Evolutionary conservation across 2,329 filamentous ascomycete species (phyloP), one percentile per base, ranked within the genome.

Genomic region (Fusarium verticillioides): DNA sequence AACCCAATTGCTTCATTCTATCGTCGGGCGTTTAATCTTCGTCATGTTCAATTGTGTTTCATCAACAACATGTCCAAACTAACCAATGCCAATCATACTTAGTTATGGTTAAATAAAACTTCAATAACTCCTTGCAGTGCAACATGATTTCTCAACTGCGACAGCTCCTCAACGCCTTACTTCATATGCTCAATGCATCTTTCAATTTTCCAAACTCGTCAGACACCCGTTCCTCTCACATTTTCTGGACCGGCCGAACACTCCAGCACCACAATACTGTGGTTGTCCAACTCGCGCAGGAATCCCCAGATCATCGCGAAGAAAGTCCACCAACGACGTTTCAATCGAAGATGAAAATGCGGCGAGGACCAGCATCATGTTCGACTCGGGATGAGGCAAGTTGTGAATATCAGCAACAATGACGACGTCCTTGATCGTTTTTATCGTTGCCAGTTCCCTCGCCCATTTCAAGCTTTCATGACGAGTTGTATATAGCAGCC

Each of bases 341-440:
- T 90, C 87, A 23, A 92, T 86, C 60, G 89, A 91, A 39, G 85
- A 85, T 36, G 89, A 91, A 71, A 92, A 89, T 30, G 88, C 86
- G 5, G 89, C 86, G 77, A 88, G 90, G 68, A 89, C 85, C 7
- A 87, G 84, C 85, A 90, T 87, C 49, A 84, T 85, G 63, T 86
- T 85, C 23, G 86, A 88, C 61, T 84, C 84, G 4, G 87, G 87
- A 32, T 84, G 80, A 5, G 87, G 85, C 78, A 88, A 87, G 72
- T 87, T 84, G 70, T 88, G 86, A 19, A 90, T 83, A 32, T 90
- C 82, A 7, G 88, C 84, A 32, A 83, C 79, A 7, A 92, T 85
- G 39, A 86, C 84, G 46, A 92, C 69, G 39, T 86, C 83, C 64
- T 83, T 79, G 69, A 91, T 76, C 0, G 85, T 84, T 44, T 81